Evolutionary conservation across 2,329 filamentous ascomycete species (phyloP).

Genomic region (Paecilomyces formosus): DNA sequence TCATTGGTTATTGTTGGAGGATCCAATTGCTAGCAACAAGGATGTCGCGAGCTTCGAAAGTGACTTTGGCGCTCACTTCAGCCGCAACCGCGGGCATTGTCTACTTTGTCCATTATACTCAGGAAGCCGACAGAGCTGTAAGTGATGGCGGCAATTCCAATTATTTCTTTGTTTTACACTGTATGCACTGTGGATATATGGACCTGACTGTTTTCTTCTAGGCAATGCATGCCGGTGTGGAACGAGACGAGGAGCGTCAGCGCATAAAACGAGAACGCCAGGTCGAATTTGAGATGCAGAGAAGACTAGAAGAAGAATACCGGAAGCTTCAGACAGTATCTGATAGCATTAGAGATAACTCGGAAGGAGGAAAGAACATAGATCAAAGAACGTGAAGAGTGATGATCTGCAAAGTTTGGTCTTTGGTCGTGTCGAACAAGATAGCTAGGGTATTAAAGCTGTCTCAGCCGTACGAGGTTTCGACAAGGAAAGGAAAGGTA

Average conservation of each 20-base stretch:
- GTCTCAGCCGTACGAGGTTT: not conserved
- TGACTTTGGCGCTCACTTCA: conserved; percentile 73
- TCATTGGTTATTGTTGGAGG: not conserved
- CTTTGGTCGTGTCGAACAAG: not conserved
- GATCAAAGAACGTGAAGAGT: conserved; percentile 15
- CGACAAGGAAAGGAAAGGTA: not conserved
- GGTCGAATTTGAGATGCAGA: conserved; percentile 90
- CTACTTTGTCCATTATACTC: conserved; percentile 80
- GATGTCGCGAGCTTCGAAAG: conserved; percentile 88
- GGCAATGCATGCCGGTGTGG: conserved; percentile 93
- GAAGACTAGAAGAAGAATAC: conserved; percentile 78
- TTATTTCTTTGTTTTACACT: too few relatives aligned
- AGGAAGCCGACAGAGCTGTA: conserved; percentile 76
- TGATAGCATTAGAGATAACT: conserved; percentile 31
- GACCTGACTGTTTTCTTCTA: conserved; percentile 9
- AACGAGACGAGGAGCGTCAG: conserved; percentile 92
- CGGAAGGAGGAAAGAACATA: conserved; percentile 11
- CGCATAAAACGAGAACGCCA: conserved; percentile 83
- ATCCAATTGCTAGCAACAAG: not conserved
- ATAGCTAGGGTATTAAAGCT: not conserved
- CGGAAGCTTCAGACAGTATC: conserved; percentile 77
- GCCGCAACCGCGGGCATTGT: conserved; percentile 70
- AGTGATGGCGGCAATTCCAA: conserved; percentile 20
- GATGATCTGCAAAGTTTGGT: not conserved
- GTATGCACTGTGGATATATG: not conserved